Evolutionary conservation across 164 flowering plant species (phyloP), one percentile per base, ranked within the genome.

Genomic region (Pachysandra terminalis): DNA sequence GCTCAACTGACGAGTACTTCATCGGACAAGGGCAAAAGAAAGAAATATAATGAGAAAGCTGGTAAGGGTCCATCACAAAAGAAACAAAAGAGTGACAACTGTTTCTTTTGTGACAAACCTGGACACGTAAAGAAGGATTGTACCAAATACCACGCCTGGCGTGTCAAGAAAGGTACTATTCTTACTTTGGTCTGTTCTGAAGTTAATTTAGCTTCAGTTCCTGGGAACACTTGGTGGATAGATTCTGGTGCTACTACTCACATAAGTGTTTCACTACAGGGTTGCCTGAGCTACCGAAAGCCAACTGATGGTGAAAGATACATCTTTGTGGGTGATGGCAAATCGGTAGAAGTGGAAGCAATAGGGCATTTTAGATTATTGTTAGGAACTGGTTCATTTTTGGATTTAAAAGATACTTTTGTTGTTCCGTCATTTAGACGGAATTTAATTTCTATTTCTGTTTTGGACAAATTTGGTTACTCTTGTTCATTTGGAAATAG

Each of bases 271-370:
- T 64, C 66, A 17, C 40, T 71, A 37, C 55, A 64, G 57, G 65
- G 74, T 53, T 76, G 74, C 49, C 66, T 76, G 14, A 54, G 57
- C n/a, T 49, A 61, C 56, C 65, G 41, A 71, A 59, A 32, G 45
- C 61, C 65, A 63, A 68, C 13, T 71, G 71, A 71, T 75, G 75
- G 13, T 62, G 70, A 75, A 71, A 71, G 74, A 75, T 66, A 6
- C 70, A 64, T 76, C 70, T 64, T 68, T 72, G 63, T 57, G 19
- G 66, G 72, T n/a, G 64, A 76, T 57, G 78, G 68, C 56, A 60
- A 70, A 22, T 8, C 0, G 41, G 61, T 70, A 0, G 24, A n/a
- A 58, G 72, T 69, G 10, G 58, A 63, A 26, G 67, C 49, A 3
- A 70, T 70, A 23, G 67, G 51, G 37, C n/a, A 2, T 48, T 71